Conservation (phyloP, 2,329 filamentous ascomycete species). For the Nemania sp. region DNA sequence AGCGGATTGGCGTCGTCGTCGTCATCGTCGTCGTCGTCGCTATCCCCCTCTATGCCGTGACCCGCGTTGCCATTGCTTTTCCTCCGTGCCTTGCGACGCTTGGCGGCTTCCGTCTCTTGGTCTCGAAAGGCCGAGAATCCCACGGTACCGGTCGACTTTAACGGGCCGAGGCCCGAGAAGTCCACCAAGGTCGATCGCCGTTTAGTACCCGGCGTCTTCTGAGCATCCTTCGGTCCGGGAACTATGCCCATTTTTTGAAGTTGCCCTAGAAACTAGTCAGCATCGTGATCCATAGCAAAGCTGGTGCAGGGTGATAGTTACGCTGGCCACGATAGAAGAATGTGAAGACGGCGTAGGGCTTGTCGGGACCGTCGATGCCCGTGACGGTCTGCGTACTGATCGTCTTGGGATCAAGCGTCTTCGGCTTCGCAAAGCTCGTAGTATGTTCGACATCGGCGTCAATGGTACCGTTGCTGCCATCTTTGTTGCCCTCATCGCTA, state of each 20-base stretch:
- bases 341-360: slow-evolving; percentile 95
- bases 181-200: slow-evolving; percentile 83
- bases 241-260: slow-evolving; percentile 95
- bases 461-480: slow-evolving; percentile 61
- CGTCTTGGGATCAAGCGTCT: slow-evolving; percentile 91
- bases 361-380: slow-evolving; percentile 92
- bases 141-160: slow-evolving; percentile 85
- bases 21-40: slow-evolving; percentile 68
- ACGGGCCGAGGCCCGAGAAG: slow-evolving; percentile 80
- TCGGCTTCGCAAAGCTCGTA: slow-evolving; percentile 95
- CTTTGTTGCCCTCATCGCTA: slow-evolving; percentile 53
- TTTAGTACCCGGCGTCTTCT: slow-evolving; percentile 67
- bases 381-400: slow-evolving; percentile 99
- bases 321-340: slow-evolving; percentile 97
- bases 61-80: slow-evolving; percentile 63
- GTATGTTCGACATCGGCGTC: slow-evolving; percentile 93
- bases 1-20: slow-evolving; percentile 65
- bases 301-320: slow-evolving; percentile 54
- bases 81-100: slow-evolving; percentile 64
- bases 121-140: slow-evolving; percentile 91
- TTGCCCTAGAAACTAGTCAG: slow-evolving; percentile 66
- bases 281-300: not conserved
- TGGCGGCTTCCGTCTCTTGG: slow-evolving; percentile 57
- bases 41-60: slow-evolving; percentile 69
- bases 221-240: slow-evolving; percentile 66